Conservation (phyloP, 2,329 filamentous ascomycete genomes). For the Talaromyces atroroseus region DNA sequence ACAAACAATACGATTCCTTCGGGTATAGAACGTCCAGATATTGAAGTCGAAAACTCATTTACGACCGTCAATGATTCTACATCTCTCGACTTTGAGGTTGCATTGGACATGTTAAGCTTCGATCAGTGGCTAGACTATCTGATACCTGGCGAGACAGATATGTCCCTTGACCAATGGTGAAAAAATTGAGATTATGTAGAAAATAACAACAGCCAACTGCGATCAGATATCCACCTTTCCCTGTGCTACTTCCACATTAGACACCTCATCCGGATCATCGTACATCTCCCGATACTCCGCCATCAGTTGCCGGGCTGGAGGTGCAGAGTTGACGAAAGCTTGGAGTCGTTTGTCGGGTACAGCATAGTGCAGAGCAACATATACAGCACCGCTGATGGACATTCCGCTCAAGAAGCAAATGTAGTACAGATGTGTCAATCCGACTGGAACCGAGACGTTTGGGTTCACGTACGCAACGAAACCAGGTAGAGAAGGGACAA, state of each 20-base stretch:
- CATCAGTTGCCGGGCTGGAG: constrained; percentile 5
- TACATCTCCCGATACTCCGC: constrained; percentile 3
- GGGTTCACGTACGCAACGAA: constrained; percentile 39
- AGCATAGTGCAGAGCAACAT: constrained; percentile 16
- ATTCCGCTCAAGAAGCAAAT: constrained; percentile 21
- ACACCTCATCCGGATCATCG: constrained; percentile 6
- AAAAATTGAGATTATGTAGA: too few species aligned
- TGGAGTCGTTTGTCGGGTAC: constrained; percentile 3
- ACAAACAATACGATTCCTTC: background rate
- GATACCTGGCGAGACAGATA: background rate
- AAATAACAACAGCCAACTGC: too few species aligned
- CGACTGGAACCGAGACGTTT: constrained; percentile 29
- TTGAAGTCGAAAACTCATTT: background rate
- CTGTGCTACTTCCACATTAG: background rate
- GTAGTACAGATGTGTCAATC: constrained; percentile 29
- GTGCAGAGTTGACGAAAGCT: constrained; percentile 3
- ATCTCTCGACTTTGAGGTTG: constrained; percentile 9
- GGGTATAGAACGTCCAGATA: background rate
- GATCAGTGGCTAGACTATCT: constrained; percentile 9
- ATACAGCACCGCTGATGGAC: constrained; percentile 17
- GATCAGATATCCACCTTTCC: too few species aligned
- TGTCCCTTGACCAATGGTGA: background rate
- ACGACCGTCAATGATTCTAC: background rate
- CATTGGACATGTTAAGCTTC: constrained; percentile 10
- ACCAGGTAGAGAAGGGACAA: constrained; percentile 39